Base-by-base conservation (phyloP, 495 filamentous ascomycete genomes). In the Neurospora sp. region DNA sequence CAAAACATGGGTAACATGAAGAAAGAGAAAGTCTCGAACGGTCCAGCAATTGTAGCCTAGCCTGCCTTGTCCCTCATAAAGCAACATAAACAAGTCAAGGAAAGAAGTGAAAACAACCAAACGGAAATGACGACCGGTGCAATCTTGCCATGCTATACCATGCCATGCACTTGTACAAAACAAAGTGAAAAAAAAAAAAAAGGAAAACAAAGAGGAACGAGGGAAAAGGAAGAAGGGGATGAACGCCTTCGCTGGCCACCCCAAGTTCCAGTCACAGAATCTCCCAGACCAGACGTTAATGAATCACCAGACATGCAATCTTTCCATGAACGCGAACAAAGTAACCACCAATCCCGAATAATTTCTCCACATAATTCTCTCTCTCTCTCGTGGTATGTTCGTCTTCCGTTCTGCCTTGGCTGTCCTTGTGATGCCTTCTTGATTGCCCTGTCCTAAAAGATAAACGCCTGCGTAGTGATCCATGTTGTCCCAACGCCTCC, bases 131-230 rank as follows among this genome's bases (percentile, higher is more conserved):
- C 53, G 14, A 35, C 53, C 27, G 31, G 53, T 66, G 53, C 53
- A 66, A 66, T 66, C 53, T 66, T 66, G 53, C 53, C 53, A 66
- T 66, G 53, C 53, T 66, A 69, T 69, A 69, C 69, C 69, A 40
- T 70, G 71, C 40, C 48, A 46, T 35, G 22, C 48, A 41, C 41
- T 66, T 66, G 53, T 18, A 66, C 53, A 61, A 22, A 4, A 53
- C 48, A 27, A 69, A 35, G n/a, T 14, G 53, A 46, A 69, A 71
- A 40, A 31, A 16, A 41, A 61, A 69, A 71, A 71, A 44, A 72
- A 69, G 42, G n/a, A 42, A 71, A 48, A 71, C 38, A 73, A 73
- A 48, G 16, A 61, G 40, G 42, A 71, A 61, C 27, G 27, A 35
- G 14, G 14, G 53, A 61, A 35, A 66, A 66, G 27, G 53, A 37